phyloP scores from a whole-genome alignment of 2,329 filamentous ascomycete species.

The Lecanicillium sp. region DNA sequence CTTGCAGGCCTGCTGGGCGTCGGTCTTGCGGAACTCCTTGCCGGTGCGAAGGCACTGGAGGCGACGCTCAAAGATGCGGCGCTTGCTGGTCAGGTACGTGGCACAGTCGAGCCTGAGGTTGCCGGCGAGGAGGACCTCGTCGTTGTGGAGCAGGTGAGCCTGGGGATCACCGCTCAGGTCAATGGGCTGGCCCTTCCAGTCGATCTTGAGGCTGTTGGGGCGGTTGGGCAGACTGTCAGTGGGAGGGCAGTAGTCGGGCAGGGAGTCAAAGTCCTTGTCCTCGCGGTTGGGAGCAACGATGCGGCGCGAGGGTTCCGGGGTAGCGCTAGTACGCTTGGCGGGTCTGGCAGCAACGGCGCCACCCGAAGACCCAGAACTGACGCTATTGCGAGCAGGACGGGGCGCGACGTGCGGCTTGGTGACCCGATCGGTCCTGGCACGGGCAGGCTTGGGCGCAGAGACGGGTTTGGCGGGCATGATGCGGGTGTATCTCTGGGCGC shows the following conservation, averaged over 20 bases:
- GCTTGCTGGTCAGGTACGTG: constrained; percentile 87
- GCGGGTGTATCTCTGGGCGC: constrained; percentile 31
- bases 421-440: constrained; percentile 27
- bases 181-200: constrained; percentile 78
- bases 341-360: constrained; percentile 24
- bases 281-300: constrained; percentile 63
- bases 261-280: constrained; percentile 70
- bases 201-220: constrained; percentile 69
- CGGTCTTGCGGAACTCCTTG: constrained; percentile 91
- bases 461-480: constrained; percentile 39
- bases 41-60: constrained; percentile 59
- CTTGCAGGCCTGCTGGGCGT: constrained; percentile 93
- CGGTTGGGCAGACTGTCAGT: constrained; percentile 58
- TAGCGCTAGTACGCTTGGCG: constrained; percentile 35
- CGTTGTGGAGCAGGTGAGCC: constrained; percentile 63
- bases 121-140: constrained; percentile 71
- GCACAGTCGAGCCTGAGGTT: constrained; percentile 78
- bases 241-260: constrained; percentile 69
- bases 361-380: constrained; percentile 20
- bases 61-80: constrained; percentile 77
- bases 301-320: constrained; percentile 46
- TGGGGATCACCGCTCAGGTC: constrained; percentile 70
- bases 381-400: constrained; percentile 30
- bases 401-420: constrained; percentile 30
- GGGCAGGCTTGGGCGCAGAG: constrained; percentile 22